Evolutionary conservation across 1,284 basidiomycete species (phyloP), one percentile per base, ranked within the genome.

Genomic region (Trichosporon inkin): DNA sequence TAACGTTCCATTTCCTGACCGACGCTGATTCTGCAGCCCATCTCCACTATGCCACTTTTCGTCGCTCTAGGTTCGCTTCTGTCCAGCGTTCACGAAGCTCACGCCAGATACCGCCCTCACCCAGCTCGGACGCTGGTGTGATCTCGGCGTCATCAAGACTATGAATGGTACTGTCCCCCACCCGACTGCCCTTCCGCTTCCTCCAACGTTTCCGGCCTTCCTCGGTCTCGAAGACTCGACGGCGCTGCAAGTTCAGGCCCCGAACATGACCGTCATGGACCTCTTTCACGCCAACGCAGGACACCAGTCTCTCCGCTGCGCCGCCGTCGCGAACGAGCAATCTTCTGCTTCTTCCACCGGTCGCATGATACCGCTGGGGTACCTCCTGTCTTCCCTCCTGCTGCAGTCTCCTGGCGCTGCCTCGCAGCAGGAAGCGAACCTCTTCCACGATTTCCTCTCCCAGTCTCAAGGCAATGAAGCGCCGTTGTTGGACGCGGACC

Each of bases 381-480:
- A 54, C 7, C 16, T 54, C 14, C 22, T 54, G 53, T 39, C 53
- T 28, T 54, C 53, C n/a, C 53, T 54, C 22, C 37, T 54, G 7
- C 36, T 54, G 14, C 53, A 54, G 22, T 28, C 24, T 13, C 53
- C 53, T 8, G 53, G 53, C 16, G 53, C 53, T 11, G 53, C 36
- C 13, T 38, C 53, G 20, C 53, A 19, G 17, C 37, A 38, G 24
- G 53, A 54, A 28, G 53, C 38, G 13, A 28, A 36, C 35, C 24
- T 54, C 16, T 53, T 53, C 37, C 13, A 37, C n/a, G 38, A 39
- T 14, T 49, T 28, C 22, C 35, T 28, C 22, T 14, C 16, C 16
- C 53, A 17, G 35, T 39, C 36, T 19, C 37, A 38, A 24, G 6
- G 38, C 14, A 22, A 39, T 16, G 37, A 19, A 6, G 16, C 28